Evolutionary conservation across 768 basidiomycete species (phyloP), one percentile per base, ranked within the genome.

Genomic region (Pisolithus albus): DNA sequence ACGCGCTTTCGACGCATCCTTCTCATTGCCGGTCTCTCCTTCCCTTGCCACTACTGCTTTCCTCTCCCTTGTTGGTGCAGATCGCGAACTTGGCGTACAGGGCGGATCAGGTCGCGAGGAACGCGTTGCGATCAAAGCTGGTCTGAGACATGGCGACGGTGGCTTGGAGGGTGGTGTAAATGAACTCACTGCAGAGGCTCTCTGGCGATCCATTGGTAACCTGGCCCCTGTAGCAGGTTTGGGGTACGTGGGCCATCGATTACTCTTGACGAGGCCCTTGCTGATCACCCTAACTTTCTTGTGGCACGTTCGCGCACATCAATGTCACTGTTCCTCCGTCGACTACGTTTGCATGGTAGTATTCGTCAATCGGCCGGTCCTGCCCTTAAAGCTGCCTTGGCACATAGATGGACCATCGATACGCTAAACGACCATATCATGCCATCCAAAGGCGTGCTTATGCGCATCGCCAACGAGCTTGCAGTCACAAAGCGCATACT

Each of bases 361-460:
- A 87, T 95, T 49, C 84, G 96, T 30, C 80, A 88, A 62, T 77
- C 86, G 1, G 92, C 94, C 0, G 90, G 92, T 0, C 79, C 82
- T 21, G 80, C 83, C 0, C 64, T 82, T 54, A 98, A 98, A 68
- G 92, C 92, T 0, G 79, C 92, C 0, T 41, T 98, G 2, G 84
- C 84, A 11, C 89, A 98, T 61, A 81, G 81, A 0, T 91, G 81
- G 67, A 71, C 78, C 2, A 71, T 78, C 15, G 91, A 97, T 66
- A 59, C 63, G 4, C 56, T 64, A 53, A 7, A 64, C 6, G 62
- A 68, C 42, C 19, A 52, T 28, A 30, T 65, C 49, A 62, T 64
- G 58, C 64, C 64, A 21, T 62, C 62, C 1, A 57, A 57, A 7
- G 64, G 64, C 6, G 57, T 55, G 13, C 26, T 60, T 4, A 40